phyloP scores from a whole-genome alignment of 805 yeast genomes.

The Cyberlindnera saturnus region DNA sequence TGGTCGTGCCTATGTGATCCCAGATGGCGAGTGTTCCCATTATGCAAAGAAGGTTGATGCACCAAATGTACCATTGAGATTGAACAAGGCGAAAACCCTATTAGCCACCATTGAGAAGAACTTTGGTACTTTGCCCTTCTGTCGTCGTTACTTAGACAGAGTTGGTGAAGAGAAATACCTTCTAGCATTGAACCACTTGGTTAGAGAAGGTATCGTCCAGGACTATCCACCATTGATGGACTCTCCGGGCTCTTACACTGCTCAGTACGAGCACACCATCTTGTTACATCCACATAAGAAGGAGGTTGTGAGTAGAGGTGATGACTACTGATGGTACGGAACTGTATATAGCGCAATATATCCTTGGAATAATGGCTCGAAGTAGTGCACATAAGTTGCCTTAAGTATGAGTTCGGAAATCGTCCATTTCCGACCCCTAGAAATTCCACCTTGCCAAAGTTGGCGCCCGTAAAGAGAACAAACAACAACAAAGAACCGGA shows the following conservation, averaged over 20 bases:
- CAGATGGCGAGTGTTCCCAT: conserved; percentile 92
- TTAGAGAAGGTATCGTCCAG: conserved; percentile 78
- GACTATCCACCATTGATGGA: conserved; percentile 94
- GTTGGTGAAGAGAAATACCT: conserved; percentile 89
- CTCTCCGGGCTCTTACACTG: conserved; percentile 80
- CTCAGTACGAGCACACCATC: conserved; percentile 94
- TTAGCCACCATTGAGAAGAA: conserved; percentile 65
- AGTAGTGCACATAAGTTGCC: no score
- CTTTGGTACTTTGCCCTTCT: conserved; percentile 94
- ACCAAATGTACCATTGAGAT: conserved; percentile 46
- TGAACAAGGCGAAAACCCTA: conserved; percentile 65
- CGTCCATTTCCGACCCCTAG: no score
- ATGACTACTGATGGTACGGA: conserved; percentile 55
- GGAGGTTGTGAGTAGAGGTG: conserved; percentile 94
- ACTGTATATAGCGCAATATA: conserved; percentile 1
- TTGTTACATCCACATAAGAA: conserved; percentile 84
- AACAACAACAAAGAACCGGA: no score
- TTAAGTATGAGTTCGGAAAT: no score
- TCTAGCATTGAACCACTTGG: conserved; percentile 78
- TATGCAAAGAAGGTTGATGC: conserved; percentile 59
- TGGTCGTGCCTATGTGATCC: conserved; percentile 84
- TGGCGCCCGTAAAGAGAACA: no score
- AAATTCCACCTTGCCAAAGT: no score
- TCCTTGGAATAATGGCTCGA: no score
- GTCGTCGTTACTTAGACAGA: conserved; percentile 90